These are phyloP conservation scores for Aspergillus brasiliensis DNA, from an alignment of 2,329 filamentous ascomycete genomes.

Conservation along the genomic window DNA sequence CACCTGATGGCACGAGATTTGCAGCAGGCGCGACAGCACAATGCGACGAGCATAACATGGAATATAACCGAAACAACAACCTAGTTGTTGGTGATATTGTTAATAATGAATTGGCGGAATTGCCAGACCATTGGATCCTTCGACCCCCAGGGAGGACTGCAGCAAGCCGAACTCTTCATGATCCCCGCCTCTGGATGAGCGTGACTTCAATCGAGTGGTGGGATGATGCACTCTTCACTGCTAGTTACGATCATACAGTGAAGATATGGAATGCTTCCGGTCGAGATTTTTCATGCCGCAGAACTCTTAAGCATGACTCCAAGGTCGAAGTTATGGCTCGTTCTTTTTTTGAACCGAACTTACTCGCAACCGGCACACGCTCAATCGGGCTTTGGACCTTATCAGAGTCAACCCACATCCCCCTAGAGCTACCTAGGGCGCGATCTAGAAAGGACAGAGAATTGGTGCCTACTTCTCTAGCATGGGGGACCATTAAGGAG, in stretches of 20 bases:
- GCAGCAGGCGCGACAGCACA: conserved; percentile 60
- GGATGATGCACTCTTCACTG: conserved; percentile 52
- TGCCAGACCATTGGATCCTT: conserved; percentile 55
- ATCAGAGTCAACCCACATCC: conserved; percentile 23
- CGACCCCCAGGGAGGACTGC: conserved; percentile 43
- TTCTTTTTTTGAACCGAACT: conserved; percentile 37
- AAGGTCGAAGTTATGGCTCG: conserved; percentile 56
- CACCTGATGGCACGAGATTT: conserved; percentile 55
- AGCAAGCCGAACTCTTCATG: conserved; percentile 50
- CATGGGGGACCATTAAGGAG: conserved; percentile 47
- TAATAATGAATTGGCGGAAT: conserved; percentile 49
- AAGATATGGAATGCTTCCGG: conserved; percentile 57
- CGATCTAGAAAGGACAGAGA: conserved; percentile 34
- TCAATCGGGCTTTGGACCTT: conserved; percentile 42
- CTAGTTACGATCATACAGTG: conserved; percentile 58
- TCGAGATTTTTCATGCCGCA: conserved; percentile 30
- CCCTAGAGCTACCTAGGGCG: conserved; percentile 28
- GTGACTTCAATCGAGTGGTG: conserved; percentile 59
- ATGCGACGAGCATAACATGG: conserved; percentile 57
- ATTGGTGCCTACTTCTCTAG: conserved; percentile 49
- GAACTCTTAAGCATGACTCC: conserved; percentile 48
- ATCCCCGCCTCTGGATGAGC: conserved; percentile 58
- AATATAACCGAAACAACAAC: conserved; percentile 63
- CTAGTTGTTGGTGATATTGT: conserved; percentile 55
- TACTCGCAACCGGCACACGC: conserved; percentile 53